Evolutionary conservation across 2,329 filamentous ascomycete genomes (phyloP).

Genomic region (Pseudocercospora crystallina): DNA sequence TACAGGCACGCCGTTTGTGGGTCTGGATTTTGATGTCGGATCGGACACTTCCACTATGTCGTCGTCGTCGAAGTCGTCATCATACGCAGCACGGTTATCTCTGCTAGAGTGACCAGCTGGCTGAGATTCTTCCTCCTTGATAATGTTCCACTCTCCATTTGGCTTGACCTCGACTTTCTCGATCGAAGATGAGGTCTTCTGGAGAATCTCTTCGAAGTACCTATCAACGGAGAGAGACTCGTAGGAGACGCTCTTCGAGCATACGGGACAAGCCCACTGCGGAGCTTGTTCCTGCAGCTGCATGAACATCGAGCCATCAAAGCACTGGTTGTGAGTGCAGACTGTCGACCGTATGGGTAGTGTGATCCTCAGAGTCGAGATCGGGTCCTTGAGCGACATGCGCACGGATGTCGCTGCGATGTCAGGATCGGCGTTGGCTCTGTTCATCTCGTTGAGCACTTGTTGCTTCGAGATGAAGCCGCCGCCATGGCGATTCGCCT

Average conservation of each 20-base stretch:
- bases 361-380: slow-evolving; percentile 79
- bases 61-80: slow-evolving; percentile 44
- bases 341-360: slow-evolving; percentile 75
- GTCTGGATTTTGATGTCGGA: slow-evolving; percentile 28
- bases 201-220: slow-evolving; percentile 84
- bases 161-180: slow-evolving; percentile 92
- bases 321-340: slow-evolving; percentile 91
- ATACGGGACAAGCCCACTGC: slow-evolving; percentile 94
- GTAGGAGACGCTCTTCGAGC: slow-evolving; percentile 78
- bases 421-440: slow-evolving; percentile 75
- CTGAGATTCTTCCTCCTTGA: slow-evolving; percentile 42
- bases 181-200: slow-evolving; percentile 65
- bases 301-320: slow-evolving; percentile 88
- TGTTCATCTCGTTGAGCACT: slow-evolving; percentile 77
- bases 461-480: slow-evolving; percentile 72
- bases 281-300: slow-evolving; percentile 94
- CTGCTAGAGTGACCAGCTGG: slow-evolving; percentile 39
- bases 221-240: slow-evolving; percentile 84
- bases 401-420: slow-evolving; percentile 85
- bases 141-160: slow-evolving; percentile 71
- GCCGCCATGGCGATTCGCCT: slow-evolving; percentile 51
- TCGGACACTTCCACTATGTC: slow-evolving; percentile 48
- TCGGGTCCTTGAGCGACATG: slow-evolving; percentile 87
- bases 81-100: slow-evolving; percentile 32
- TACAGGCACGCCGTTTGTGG: slow-evolving; percentile 30